phyloP scores from a whole-genome alignment of 2,329 filamentous ascomycete species.

The Huntiella abstrusa region DNA sequence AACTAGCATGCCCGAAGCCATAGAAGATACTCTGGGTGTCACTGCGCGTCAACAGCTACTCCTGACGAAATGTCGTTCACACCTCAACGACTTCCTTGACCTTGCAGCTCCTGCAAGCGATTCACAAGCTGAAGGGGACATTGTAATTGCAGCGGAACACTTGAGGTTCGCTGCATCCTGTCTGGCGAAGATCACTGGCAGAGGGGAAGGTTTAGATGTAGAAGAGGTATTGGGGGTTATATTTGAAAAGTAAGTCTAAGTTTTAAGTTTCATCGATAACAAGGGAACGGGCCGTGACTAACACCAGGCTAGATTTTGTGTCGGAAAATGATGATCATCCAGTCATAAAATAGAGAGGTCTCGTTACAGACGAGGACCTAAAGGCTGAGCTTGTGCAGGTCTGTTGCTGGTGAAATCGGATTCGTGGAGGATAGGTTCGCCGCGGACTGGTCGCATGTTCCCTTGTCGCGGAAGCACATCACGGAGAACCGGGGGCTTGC shows the following conservation, averaged over 20 bases:
- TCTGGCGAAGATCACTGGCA: slow-evolving; percentile 74
- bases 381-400: too few species aligned
- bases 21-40: slow-evolving; percentile 73
- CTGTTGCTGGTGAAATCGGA: too few species aligned
- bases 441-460: too few species aligned
- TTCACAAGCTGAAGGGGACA: slow-evolving; percentile 42
- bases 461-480: too few species aligned
- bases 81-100: slow-evolving; percentile 55
- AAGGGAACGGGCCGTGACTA: neutral
- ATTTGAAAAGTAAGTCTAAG: slow-evolving; percentile 68
- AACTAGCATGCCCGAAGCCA: slow-evolving; percentile 49
- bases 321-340: slow-evolving; percentile 18
- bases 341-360: neutral
- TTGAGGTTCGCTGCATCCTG: slow-evolving; percentile 62
- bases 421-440: too few species aligned
- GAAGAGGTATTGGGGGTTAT: slow-evolving; percentile 93
- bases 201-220: slow-evolving; percentile 69
- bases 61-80: slow-evolving; percentile 49
- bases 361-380: neutral
- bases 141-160: slow-evolving; percentile 80
- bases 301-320: slow-evolving; percentile 28
- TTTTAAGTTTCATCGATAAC: neutral
- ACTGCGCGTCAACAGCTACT: slow-evolving; percentile 78
- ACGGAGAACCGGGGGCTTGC: too few species aligned
- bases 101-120: slow-evolving; percentile 27